phyloP scores from a whole-genome alignment of 768 basidiomycete species.

The Lactarius akahatsu region DNA sequence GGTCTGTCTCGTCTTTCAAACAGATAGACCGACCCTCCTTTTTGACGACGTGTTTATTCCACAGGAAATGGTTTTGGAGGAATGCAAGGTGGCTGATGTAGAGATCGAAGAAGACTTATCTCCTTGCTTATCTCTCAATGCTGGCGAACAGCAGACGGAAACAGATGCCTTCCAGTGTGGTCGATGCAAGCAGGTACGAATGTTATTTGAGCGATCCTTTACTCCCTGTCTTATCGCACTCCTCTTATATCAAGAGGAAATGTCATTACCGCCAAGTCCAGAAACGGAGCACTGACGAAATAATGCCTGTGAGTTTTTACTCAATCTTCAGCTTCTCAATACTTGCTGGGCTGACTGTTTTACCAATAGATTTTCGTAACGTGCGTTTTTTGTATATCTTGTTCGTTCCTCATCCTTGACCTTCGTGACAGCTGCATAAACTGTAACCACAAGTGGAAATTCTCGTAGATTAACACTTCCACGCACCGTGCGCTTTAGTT shows the following conservation, averaged over 20 bases:
- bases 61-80: slow-evolving; percentile 96
- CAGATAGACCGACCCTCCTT: background rate
- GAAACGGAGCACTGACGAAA: slow-evolving; percentile 96
- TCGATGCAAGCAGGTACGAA: slow-evolving; percentile 81
- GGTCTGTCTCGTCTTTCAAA: slow-evolving; percentile 46
- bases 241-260: slow-evolving; percentile 57
- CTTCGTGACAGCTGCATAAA: slow-evolving; percentile 52
- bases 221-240: slow-evolving; percentile 3
- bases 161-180: slow-evolving; percentile 98
- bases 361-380: slow-evolving; percentile 78
- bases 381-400: slow-evolving; percentile 38
- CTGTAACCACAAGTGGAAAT: slow-evolving; percentile 70
- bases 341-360: slow-evolving; percentile 4
- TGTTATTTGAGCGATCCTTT: background rate
- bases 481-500: slow-evolving; percentile 8
- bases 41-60: background rate
- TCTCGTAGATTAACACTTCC: slow-evolving; percentile 44
- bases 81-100: slow-evolving; percentile 78
- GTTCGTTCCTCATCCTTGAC: slow-evolving; percentile 18
- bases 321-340: slow-evolving; percentile 15
- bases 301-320: slow-evolving; percentile 78
- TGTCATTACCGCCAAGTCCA: slow-evolving; percentile 95
- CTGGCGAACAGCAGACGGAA: slow-evolving; percentile 87
- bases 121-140: slow-evolving; percentile 89
- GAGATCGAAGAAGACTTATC: slow-evolving; percentile 79